Conservation (phyloP, 73 alveolate genomes). For the Stentor roeselii region DNA sequence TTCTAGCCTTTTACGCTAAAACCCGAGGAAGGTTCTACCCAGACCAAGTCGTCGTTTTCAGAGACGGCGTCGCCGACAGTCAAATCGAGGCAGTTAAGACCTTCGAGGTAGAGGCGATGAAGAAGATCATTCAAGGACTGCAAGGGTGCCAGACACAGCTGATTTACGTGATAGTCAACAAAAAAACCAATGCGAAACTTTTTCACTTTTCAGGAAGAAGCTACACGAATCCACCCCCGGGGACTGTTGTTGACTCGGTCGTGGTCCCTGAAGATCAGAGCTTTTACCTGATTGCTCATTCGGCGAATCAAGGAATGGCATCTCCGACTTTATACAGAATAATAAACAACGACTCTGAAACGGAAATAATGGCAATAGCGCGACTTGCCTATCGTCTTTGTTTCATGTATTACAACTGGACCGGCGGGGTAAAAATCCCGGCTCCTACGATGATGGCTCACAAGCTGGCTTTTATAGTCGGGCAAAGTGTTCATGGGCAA, state of each 20-base stretch:
- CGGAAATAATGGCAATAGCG: conserved; percentile 40
- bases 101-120: conserved; percentile 44
- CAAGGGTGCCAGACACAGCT: background rate
- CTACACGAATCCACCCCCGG: conserved; percentile 20
- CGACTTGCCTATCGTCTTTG: conserved; percentile 73
- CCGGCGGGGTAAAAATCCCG: conserved; percentile 74
- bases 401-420: conserved; percentile 72
- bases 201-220: background rate
- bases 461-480: conserved; percentile 59
- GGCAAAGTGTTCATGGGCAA: conserved; percentile 50
- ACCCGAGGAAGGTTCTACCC: conserved; percentile 40
- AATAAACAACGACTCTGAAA: background rate
- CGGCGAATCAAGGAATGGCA: conserved; percentile 28
- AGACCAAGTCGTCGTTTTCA: conserved; percentile 57
- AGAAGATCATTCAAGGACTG: conserved; percentile 22
- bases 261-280: background rate
- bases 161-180: conserved; percentile 8
- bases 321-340: conserved; percentile 26
- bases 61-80: conserved; percentile 70
- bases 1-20: conserved; percentile 18
- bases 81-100: conserved; percentile 44
- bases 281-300: conserved; percentile 18
- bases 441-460: conserved; percentile 72
- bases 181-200: conserved; percentile 18
- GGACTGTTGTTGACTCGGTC: conserved; percentile 14